phyloP scores from a whole-genome alignment of 1,284 basidiomycete species.

The Cryptococcus sp. region DNA sequence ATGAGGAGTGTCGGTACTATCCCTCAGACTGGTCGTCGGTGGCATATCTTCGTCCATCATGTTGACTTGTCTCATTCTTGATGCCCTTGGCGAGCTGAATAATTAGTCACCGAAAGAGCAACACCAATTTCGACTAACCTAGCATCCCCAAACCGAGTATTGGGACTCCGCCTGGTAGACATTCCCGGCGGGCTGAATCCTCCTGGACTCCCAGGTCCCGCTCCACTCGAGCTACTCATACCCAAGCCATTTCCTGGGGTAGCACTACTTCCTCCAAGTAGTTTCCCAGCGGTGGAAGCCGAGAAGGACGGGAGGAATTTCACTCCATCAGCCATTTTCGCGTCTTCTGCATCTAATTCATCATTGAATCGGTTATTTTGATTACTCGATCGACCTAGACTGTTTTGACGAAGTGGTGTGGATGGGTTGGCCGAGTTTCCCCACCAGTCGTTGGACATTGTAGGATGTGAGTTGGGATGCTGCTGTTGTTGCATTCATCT shows the following conservation, averaged over 20 bases:
- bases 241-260: slow-evolving; percentile 2
- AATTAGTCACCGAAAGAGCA: background rate
- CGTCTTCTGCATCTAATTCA: slow-evolving; percentile 38
- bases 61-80: background rate
- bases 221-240: background rate
- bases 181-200: background rate
- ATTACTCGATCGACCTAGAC: background rate
- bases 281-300: slow-evolving; percentile 31
- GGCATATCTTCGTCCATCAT: slow-evolving; percentile 31
- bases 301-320: slow-evolving; percentile 42
- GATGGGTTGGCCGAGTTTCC: slow-evolving; percentile 5
- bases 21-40: slow-evolving; percentile 22
- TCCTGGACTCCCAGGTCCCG: background rate
- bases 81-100: background rate
- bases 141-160: slow-evolving; percentile 19
- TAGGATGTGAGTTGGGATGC: background rate
- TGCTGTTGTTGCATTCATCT: too few relatives aligned
- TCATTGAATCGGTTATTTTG: slow-evolving; percentile 15
- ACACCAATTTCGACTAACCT: slow-evolving; percentile 11
- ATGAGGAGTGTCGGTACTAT: slow-evolving; percentile 13
- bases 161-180: slow-evolving; percentile 1
- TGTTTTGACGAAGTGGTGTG: slow-evolving; percentile 4
- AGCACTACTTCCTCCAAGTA: slow-evolving; percentile 29
- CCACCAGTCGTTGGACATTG: slow-evolving; percentile 20
- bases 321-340: slow-evolving; percentile 28